A percentile compares a stretch with the other conserved stretches of the same genome.
Conservation (phyloP, 2,329 filamentous ascomycete genomes). For the Penicillium brasilianum region DNA sequence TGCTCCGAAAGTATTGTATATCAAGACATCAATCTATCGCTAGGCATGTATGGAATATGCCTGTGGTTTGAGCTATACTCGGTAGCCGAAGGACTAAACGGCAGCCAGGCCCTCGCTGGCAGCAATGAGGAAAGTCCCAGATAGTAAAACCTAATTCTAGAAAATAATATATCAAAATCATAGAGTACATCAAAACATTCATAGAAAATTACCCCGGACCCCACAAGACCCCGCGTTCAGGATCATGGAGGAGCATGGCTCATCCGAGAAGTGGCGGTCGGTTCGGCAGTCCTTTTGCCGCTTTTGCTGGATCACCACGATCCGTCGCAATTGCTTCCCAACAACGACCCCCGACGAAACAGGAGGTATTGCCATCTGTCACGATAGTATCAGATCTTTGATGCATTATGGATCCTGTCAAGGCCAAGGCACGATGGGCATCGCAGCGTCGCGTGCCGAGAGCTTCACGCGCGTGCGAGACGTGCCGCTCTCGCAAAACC, state of each 20-base stretch:
- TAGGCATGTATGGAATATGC: neutral
- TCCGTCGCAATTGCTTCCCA: neutral
- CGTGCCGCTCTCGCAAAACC: constrained; percentile 32
- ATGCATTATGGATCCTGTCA: neutral
- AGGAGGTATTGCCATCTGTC: neutral
- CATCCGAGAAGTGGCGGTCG: neutral
- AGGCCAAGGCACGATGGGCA: constrained; percentile 9
- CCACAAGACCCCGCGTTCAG: neutral
- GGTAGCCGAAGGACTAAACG: neutral
- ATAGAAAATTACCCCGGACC: neutral
- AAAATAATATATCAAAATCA: neutral
- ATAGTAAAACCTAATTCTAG: no score
- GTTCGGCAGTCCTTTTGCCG: neutral
- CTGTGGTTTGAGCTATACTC: neutral
- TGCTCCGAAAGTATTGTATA: neutral
- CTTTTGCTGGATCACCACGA: neutral
- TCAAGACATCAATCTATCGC: no score
- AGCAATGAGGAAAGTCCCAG: neutral
- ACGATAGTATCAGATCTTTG: neutral
- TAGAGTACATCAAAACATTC: neutral
- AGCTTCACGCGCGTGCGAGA: constrained; percentile 33
- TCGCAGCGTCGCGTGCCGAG: constrained; percentile 19
- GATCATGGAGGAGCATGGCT: neutral
- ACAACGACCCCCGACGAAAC: neutral
- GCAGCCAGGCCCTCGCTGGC: neutral